Evolutionary conservation across 306 rosid species (phyloP), one percentile per base, ranked within the genome.

Genomic region (Rubus parviflorus): DNA sequence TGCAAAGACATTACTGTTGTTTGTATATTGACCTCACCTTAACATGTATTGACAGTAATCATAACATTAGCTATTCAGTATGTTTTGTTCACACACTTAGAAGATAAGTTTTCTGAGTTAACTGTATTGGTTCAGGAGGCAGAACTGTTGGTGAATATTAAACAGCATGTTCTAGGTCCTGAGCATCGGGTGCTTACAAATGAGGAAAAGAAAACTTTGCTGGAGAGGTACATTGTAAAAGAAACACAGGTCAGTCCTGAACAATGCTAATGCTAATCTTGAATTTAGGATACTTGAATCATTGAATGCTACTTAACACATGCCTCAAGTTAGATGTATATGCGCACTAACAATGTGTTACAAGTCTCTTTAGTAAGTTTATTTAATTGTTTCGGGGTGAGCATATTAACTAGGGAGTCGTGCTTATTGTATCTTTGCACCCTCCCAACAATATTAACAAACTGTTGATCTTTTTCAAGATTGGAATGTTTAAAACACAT

Each of bases 211-310:
- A 94, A 89, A 81, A 89, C 97, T 16, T 77, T 94, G 83, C 84
- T 94, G 51, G 92, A 92, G 88, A 87, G 87, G 75, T 94, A 94
- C 56, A 94, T 93, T 0, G 95, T 90, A 15, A 92, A 92, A 74
- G 98, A 92, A 77, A 88, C 89, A 37, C 97, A 94, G 96, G 98
- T 90, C 20, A 68, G 87, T 80, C 51, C 63, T 14, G 25, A 41
- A 30, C 19, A 38, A 22, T 37, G n/a, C 20, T 46, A 19, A 47
- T 43, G 47, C 9, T 6, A 7, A n/a, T n/a, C 8, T 42, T 70
- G 45, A 45, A 52, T 49, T 41, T 40, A 19, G 45, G 45, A 66
- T 53, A 51, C 37, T n/a, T n/a, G n/a, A n/a, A n/a, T n/a, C n/a
- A n/a, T 25, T 9, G 6, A 13, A 54, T 60, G 43, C 13, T 63